Evolutionary conservation across 2,329 filamentous ascomycete genomes (phyloP), one percentile per base, ranked within the genome.

Genomic region (Claviceps sp.): DNA sequence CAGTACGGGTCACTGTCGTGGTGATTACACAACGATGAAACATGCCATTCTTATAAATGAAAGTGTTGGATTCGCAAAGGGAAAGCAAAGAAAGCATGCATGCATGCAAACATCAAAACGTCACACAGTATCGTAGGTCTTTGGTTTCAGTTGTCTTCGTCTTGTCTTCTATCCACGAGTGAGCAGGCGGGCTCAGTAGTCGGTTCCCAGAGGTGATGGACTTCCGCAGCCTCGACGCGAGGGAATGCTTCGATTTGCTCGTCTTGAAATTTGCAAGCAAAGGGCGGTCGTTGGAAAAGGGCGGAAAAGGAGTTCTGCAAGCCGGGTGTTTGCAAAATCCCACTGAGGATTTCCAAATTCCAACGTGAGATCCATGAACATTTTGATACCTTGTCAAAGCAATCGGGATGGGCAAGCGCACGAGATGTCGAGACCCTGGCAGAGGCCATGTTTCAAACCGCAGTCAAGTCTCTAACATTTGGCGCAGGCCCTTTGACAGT

Each of bases 131-230:
- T n/a, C n/a, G n/a, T n/a, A n/a, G n/a, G n/a, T n/a, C n/a, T n/a
- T n/a, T n/a, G n/a, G n/a, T n/a, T n/a, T n/a, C n/a, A n/a, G n/a
- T n/a, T n/a, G n/a, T n/a, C n/a, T n/a, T n/a, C n/a, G n/a, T n/a
- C n/a, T n/a, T n/a, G n/a, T n/a, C n/a, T n/a, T n/a, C n/a, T n/a
- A n/a, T n/a, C n/a, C n/a, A n/a, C n/a, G n/a, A n/a, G n/a, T n/a
- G n/a, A n/a, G n/a, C n/a, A n/a, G n/a, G n/a, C n/a, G 84, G 84
- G 0, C 65, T 88, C 16, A 77, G 76, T 0, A 83, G 78, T 41
- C 75, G 84, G 0, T 88, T 88, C 57, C 77, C 80, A 0, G 80
- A 84, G 39, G 69, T 73, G 0, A 62, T 87, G 1, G 64, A 75
- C 22, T 88, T 87, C 61, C 61, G 68, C 0, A 58, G 68, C 2